phyloP scores from a whole-genome alignment of 192 early-diverging fungal genomes.

The Entomortierella beljakovae region DNA sequence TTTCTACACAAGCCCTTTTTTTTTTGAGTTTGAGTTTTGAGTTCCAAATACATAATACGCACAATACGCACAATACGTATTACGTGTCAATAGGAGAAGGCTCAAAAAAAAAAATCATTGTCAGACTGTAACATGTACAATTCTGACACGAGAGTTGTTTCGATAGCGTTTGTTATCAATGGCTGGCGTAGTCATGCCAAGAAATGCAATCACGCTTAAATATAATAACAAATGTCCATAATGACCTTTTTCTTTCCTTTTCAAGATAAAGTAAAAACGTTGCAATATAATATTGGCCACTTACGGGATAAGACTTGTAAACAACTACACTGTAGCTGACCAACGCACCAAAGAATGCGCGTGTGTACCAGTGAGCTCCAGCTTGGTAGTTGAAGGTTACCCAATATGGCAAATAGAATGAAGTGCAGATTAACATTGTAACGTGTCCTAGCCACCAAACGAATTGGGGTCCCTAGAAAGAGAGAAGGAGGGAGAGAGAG shows the following conservation, averaged over 20 bases:
- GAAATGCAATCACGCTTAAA: no score
- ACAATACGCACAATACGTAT: not conserved
- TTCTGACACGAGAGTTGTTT: no score
- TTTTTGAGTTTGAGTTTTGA: no score
- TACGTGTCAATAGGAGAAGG: slow-evolving; percentile 8
- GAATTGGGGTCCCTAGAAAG: slow-evolving; percentile 63
- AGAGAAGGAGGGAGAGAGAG: not conserved
- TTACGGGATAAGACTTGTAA: slow-evolving; percentile 82
- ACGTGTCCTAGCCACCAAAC: slow-evolving; percentile 65
- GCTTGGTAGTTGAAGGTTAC: slow-evolving; percentile 55
- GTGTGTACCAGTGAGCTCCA: slow-evolving; percentile 62
- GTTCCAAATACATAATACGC: no score
- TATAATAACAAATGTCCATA: no score
- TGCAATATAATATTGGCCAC: slow-evolving; percentile 8
- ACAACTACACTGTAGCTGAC: slow-evolving; percentile 83
- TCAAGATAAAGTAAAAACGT: not conserved
- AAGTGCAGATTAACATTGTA: slow-evolving; percentile 54
- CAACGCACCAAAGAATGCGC: slow-evolving; percentile 75
- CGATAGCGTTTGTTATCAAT: no score
- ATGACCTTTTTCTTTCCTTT: no score
- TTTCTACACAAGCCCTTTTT: no score
- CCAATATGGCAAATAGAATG: slow-evolving; percentile 55
- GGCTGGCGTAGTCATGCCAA: no score
- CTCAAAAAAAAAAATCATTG: not conserved
- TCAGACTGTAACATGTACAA: no score